Percentiles rank a stretch among this genome's conserved stretches.
Evolutionary conservation across 2,329 filamentous ascomycete genomes (phyloP).

Genomic region (Zelopaecilomyces penicillatus): DNA sequence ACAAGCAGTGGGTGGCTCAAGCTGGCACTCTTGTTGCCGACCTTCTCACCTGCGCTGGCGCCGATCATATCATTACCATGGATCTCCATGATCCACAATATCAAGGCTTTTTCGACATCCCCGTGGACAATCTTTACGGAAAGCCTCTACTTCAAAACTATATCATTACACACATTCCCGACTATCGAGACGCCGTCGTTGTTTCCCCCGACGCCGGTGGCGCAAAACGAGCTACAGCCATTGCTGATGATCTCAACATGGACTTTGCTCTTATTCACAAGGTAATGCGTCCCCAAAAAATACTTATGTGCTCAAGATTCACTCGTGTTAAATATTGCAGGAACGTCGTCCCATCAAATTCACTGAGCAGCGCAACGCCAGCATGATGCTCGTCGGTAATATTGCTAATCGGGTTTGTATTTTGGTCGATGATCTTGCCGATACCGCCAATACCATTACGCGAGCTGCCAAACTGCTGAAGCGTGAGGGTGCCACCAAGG

Average conservation of each 20-base stretch:
- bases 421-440: conserved; percentile 86
- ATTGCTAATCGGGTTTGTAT: conserved; percentile 77
- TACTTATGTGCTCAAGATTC: conserved; percentile 27
- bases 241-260: conserved; percentile 83
- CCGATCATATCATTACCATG: conserved; percentile 97
- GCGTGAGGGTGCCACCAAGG: conserved; percentile 83
- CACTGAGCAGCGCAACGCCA: conserved; percentile 80
- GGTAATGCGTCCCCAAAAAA: conserved; percentile 34
- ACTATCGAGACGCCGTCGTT: conserved; percentile 79
- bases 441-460: conserved; percentile 96
- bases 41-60: conserved; percentile 87
- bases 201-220: conserved; percentile 94
- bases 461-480: conserved; percentile 94
- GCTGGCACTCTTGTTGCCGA: conserved; percentile 92
- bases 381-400: conserved; percentile 92
- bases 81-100: conserved; percentile 95
- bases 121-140: conserved; percentile 94
- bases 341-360: conserved; percentile 85
- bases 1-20: conserved; percentile 98
- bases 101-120: conserved; percentile 97
- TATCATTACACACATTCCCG: conserved; percentile 72
- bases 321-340: conserved; percentile 40
- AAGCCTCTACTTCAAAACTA: conserved; percentile 63
- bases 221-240: conserved; percentile 86
- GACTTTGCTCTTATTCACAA: conserved; percentile 96